Evolutionary conservation across 208 protist genomes (phyloP).

Genomic region (Crithidia acanthocephali): DNA sequence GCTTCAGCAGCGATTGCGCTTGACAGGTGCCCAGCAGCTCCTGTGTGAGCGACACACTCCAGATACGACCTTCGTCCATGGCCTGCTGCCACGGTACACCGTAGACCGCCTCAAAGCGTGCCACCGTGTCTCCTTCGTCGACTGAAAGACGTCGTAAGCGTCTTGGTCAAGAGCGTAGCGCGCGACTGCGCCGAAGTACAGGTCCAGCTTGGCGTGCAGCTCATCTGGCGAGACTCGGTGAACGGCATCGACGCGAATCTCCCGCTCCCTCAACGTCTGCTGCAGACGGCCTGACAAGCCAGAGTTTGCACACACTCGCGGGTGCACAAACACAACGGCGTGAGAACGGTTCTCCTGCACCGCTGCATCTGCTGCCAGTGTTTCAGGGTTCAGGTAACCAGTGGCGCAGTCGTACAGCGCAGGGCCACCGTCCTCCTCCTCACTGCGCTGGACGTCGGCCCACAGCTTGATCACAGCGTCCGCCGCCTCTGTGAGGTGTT

Average conservation of each 20-base stretch:
- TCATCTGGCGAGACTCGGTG: slow-evolving; percentile 47
- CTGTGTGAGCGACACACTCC: slow-evolving; percentile 76
- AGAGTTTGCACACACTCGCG: slow-evolving; percentile 31
- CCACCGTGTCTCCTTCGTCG: slow-evolving; percentile 22
- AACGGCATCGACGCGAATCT: slow-evolving; percentile 43
- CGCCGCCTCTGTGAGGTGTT: slow-evolving; percentile 39
- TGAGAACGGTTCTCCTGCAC: slow-evolving; percentile 3
- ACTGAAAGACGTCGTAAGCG: slow-evolving; percentile 18
- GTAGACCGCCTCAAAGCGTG: slow-evolving; percentile 53
- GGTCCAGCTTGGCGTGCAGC: slow-evolving; percentile 59
- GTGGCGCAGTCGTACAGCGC: slow-evolving; percentile 28
- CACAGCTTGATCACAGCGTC: slow-evolving; percentile 36
- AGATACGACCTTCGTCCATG: slow-evolving; percentile 57
- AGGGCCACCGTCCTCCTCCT: slow-evolving; percentile 22
- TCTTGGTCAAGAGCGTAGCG: slow-evolving; percentile 60
- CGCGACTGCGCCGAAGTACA: slow-evolving; percentile 75
- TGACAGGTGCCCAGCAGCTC: slow-evolving; percentile 64
- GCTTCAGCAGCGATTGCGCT: slow-evolving; percentile 58
- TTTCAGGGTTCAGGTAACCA: background rate
- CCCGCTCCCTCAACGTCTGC: slow-evolving; percentile 15
- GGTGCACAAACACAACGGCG: slow-evolving; percentile 42
- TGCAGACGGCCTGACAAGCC: slow-evolving; percentile 36
- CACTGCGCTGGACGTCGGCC: background rate
- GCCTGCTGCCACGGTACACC: slow-evolving; percentile 58
- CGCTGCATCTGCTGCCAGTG: background rate